These are phyloP conservation scores for Solanum lycopersicoides DNA, from an alignment of 257 asterid genomes.

Conservation along the genomic window DNA sequence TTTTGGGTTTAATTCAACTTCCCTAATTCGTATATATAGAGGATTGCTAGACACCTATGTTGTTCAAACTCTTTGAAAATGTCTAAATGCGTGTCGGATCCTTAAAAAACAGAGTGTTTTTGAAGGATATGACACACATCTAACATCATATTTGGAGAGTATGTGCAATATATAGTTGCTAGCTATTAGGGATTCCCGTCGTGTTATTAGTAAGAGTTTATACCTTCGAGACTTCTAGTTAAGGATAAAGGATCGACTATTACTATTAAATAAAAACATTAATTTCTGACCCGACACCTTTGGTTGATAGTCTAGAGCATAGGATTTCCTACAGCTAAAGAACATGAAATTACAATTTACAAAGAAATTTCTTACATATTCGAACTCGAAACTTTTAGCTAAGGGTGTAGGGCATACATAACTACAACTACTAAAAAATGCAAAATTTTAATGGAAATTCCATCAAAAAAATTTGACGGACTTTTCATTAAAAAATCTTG, in stretches of 20 bases:
- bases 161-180: background rate
- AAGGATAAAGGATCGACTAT: background rate
- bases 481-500: background rate
- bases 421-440: background rate
- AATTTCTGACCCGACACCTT: background rate
- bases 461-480: background rate
- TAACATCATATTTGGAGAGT: background rate
- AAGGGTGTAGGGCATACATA: background rate
- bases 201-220: background rate
- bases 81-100: background rate
- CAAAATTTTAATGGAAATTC: background rate
- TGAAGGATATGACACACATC: background rate
- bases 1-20: background rate
- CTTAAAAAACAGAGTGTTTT: too few species aligned
- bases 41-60: background rate
- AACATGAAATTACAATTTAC: background rate
- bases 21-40: background rate
- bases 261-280: background rate
- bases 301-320: background rate
- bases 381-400: background rate
- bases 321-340: background rate
- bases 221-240: background rate
- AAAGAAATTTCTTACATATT: background rate
- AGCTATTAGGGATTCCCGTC: background rate
- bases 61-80: background rate